Evolutionary conservation across 768 basidiomycete species (phyloP), one percentile per base, ranked within the genome.

Genomic region (Gloeopeniophorella convolvens): DNA sequence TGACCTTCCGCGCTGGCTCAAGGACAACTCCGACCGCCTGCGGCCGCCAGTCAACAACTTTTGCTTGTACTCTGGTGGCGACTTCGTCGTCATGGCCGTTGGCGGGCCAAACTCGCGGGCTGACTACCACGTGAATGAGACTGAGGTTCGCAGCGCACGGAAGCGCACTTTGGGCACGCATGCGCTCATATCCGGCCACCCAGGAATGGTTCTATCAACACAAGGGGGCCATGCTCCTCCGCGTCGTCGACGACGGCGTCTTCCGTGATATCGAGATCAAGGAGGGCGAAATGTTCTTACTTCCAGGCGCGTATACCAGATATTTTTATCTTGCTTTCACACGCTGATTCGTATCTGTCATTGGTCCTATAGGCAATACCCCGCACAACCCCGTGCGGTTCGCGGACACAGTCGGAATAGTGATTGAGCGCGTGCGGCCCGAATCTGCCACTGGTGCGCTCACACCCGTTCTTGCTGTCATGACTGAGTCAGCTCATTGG

Each of bases 141-240:
- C 94, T 1, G 92, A 96, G 76, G 87, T 85, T 41, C 37, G 71
- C 53, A 5, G 31, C 18, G 30, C 24, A 5, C 34, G 15, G 12
- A 4, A 3, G 10, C 5, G 39, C 24, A 24, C 12, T 21, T 24
- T 20, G n/a, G 26, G 40, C 12, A n/a, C n/a, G n/a, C n/a, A n/a
- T n/a, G n/a, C n/a, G n/a, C 7, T 32, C 36, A 34, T 5, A 13
- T 12, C 6, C 24, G 11, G 41, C 33, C 10, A 44, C 13, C 34
- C 42, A 91, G 86, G 95, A 98, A 68, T 97, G 93, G 94, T 98
- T 97, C 68, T 97, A 93, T 68, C 95, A 99, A 64, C 75, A 94
- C 72, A 92, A 93, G 65, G 95, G 95, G 3, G 80, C 77, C 2
- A 97, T 98, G 93, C 71, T 90, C 2, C 73, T 99, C 18, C 82